These are phyloP conservation scores for Stygiomarasmius scandens DNA, from an alignment of 1,284 basidiomycete genomes.

Conservation along the genomic window DNA sequence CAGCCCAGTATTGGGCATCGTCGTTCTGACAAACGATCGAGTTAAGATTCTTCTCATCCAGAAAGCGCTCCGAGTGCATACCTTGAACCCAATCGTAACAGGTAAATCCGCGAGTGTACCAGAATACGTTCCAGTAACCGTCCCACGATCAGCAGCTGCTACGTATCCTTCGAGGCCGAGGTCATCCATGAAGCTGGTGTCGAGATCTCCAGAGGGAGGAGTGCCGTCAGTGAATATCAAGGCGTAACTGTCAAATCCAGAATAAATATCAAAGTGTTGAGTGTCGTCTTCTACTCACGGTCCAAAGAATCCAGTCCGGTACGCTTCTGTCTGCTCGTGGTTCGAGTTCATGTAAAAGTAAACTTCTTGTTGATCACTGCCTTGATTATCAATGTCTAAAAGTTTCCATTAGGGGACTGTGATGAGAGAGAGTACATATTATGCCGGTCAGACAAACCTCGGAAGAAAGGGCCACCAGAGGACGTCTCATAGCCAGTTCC, in stretches of 20 bases:
- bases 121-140: conserved; percentile 45
- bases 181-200: conserved; percentile 48
- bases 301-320: conserved; percentile 48
- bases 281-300: too few relatives aligned
- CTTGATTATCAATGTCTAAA: conserved; percentile 49
- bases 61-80: conserved; percentile 10
- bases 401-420: too few relatives aligned
- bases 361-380: conserved; percentile 44
- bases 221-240: conserved; percentile 44
- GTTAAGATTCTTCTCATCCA: background rate
- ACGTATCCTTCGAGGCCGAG: conserved; percentile 48
- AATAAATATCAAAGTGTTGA: background rate
- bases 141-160: conserved; percentile 44
- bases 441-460: too few relatives aligned
- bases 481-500: conserved; percentile 43
- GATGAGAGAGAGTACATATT: too few relatives aligned
- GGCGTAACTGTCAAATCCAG: conserved; percentile 33
- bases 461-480: conserved; percentile 49
- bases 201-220: conserved; percentile 42
- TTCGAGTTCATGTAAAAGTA: conserved; percentile 50
- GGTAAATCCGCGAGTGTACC: conserved; percentile 42
- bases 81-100: conserved; percentile 47
- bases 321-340: conserved; percentile 46
- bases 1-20: conserved; percentile 48
- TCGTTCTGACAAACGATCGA: conserved; percentile 35